These are phyloP conservation scores for Mycena metata DNA, from an alignment of 768 basidiomycete species.

Conservation along the genomic window DNA sequence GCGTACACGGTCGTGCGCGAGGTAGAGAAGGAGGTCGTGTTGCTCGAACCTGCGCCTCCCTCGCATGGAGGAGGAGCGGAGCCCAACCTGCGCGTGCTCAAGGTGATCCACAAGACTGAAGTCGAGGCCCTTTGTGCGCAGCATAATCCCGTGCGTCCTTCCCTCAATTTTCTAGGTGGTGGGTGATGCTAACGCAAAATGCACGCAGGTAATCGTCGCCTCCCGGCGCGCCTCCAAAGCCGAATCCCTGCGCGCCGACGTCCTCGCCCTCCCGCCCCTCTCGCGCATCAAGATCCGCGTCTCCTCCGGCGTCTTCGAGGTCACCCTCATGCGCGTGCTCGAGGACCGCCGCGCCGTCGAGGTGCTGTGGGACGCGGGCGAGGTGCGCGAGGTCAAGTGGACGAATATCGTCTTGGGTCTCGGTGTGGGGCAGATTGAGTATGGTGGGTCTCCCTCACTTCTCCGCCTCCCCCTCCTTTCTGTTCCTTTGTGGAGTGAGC, in stretches of 20 bases:
- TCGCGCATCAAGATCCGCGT: constrained; percentile 88
- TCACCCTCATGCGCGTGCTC: constrained; percentile 78
- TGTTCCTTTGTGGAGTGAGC: too few relatives aligned
- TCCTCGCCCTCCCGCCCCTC: constrained; percentile 78
- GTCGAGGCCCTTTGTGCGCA: constrained; percentile 85
- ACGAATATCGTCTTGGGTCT: constrained; percentile 79
- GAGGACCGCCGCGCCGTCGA: constrained; percentile 80
- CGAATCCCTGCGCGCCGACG: constrained; percentile 77
- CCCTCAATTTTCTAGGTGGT: background rate
- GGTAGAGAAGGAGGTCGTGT: constrained; percentile 85
- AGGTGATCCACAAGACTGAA: constrained; percentile 79
- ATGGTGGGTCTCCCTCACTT: too few relatives aligned
- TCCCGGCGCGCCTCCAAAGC: constrained; percentile 82
- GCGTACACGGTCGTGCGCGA: constrained; percentile 74
- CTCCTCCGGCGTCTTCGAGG: constrained; percentile 88
- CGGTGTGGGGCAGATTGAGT: too few relatives aligned
- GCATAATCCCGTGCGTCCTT: constrained; percentile 87
- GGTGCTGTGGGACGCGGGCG: constrained; percentile 84
- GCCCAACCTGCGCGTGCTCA: constrained; percentile 59
- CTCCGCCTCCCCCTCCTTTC: too few relatives aligned
- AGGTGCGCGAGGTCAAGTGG: constrained; percentile 88
- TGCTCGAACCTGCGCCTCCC: constrained; percentile 59
- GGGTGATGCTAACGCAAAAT: constrained; percentile 4
- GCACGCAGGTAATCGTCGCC: constrained; percentile 74
- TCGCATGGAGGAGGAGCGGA: constrained; percentile 10